These are phyloP conservation scores for Penicillium ucsense DNA, from an alignment of 495 filamentous ascomycete genomes.

Conservation along the genomic window DNA sequence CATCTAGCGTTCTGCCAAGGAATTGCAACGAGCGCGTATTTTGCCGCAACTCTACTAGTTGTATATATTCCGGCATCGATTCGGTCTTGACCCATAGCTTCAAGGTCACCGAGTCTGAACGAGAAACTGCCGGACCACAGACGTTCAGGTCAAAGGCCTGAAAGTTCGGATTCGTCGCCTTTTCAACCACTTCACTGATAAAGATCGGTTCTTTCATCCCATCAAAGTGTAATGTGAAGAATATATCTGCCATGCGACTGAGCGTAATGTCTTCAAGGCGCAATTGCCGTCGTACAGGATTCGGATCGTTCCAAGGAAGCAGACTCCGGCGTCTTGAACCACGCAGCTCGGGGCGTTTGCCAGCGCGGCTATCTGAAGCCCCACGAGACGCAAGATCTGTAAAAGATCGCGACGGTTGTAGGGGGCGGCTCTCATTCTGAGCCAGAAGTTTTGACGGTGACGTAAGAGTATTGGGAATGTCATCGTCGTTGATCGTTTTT, in stretches of 20 bases:
- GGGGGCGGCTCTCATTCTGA: conserved; percentile 40
- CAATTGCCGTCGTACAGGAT: conserved; percentile 59
- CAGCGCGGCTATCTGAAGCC: conserved; percentile 14
- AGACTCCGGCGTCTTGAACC: conserved; percentile 56
- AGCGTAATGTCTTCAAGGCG: conserved; percentile 64
- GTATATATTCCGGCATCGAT: conserved; percentile 45
- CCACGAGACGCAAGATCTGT: conserved; percentile 46
- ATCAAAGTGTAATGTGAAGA: conserved; percentile 75
- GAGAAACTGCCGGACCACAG: conserved; percentile 55
- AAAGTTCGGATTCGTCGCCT: conserved; percentile 85
- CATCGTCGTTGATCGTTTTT: conserved; percentile 78
- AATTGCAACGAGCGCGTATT: conserved; percentile 66
- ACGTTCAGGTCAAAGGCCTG: conserved; percentile 71
- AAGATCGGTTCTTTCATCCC: conserved; percentile 66
- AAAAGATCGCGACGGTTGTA: conserved; percentile 68
- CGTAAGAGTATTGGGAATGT: conserved; percentile 56
- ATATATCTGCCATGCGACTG: conserved; percentile 71
- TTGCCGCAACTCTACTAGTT: conserved; percentile 64
- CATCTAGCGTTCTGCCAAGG: conserved; percentile 66
- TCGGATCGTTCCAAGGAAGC: conserved; percentile 55
- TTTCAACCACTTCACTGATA: conserved; percentile 73
- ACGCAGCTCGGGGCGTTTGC: conserved; percentile 17
- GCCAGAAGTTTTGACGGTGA: conserved; percentile 60
- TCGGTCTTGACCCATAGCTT: conserved; percentile 68
- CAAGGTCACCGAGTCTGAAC: conserved; percentile 53